Percentiles rank a stretch among this genome's conserved stretches.
Conservation (phyloP, 169 alveolate genomes). For the Theileria orientalis region DNA sequence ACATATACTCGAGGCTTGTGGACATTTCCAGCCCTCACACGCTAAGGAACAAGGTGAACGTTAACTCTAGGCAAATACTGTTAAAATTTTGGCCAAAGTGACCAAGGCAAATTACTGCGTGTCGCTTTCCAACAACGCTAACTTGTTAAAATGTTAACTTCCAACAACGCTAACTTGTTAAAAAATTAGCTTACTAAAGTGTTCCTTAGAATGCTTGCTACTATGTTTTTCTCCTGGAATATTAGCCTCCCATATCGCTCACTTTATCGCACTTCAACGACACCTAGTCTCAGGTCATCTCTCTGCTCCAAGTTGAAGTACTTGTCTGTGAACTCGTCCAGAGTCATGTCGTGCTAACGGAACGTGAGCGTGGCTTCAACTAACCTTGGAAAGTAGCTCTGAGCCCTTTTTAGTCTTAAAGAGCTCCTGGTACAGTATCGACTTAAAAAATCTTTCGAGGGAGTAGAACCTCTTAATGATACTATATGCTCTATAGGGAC, state of each 20-base stretch:
- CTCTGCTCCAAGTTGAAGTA: slow-evolving; percentile 14
- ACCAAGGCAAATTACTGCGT: too few relatives aligned
- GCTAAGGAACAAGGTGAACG: slow-evolving; percentile 40
- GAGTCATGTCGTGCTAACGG: slow-evolving; percentile 14
- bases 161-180: too few relatives aligned
- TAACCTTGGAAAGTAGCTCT: slow-evolving; percentile 30
- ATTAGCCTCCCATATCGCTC: too few relatives aligned
- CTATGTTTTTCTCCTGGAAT: not conserved
- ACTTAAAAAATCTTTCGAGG: slow-evolving; percentile 32
- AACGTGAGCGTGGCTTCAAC: not conserved
- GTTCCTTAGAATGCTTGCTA: not conserved
- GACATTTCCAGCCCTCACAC: slow-evolving; percentile 58
- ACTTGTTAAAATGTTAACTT: not conserved
- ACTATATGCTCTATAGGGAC: slow-evolving; percentile 56
- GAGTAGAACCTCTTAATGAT: slow-evolving; percentile 20
- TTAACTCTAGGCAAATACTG: slow-evolving; percentile 43
- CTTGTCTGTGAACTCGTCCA: slow-evolving; percentile 21
- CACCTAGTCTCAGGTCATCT: not conserved
- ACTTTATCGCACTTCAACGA: too few relatives aligned
- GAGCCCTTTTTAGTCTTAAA: slow-evolving; percentile 19
- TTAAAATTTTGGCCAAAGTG: slow-evolving; percentile 57
- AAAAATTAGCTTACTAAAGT: not conserved
- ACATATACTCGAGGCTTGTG: slow-evolving; percentile 52
- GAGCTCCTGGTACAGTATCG: slow-evolving; percentile 17
- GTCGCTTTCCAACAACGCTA: too few relatives aligned